Base-by-base conservation (phyloP, 768 basidiomycete species). In the Naganishia randhawae region DNA sequence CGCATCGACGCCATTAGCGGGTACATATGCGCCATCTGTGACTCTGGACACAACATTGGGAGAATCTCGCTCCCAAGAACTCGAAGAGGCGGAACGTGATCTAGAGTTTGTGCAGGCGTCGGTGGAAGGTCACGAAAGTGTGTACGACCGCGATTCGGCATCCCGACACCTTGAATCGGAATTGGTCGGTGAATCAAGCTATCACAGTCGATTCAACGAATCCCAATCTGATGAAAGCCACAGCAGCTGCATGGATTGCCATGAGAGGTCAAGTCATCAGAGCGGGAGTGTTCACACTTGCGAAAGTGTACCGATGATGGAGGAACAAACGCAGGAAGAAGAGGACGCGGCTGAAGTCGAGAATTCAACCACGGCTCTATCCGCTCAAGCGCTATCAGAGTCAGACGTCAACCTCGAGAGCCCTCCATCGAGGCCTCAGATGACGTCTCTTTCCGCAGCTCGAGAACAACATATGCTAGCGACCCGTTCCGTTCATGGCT, bases 131-230 rank as follows among this genome's bases (percentile, higher is more conserved):
- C 45, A 31, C 27, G 35, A 64, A 9, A 64, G 50, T 33, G 35
- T 16, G 27, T 41, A 35, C 29, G 57, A 63, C 32, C 55, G 67
- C 29, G 67, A 68, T 42, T 62, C 67, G 2, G 61, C 48, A 17
- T 68, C 67, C 32, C 67, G 67, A 8, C 42, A 51, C 33, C 57
- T 68, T 3, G 67, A 68, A 33, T 50, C 50, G 16, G 67, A 68
- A 22, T n/a, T 68, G 22, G 37, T 31, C 9, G 67, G 50, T 14
- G 57, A 68, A 41, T 17, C 57, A 14, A 48, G n/a, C 32, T 68
- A 68, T 41, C 57, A 42, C n/a, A 68, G 67, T 17, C 55, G 67
- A 37, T 63, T 50, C 37, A n/a, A 50, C 25, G 52, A 64, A 17
- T 31, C 17, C 27, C 42, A 37, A 50, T 51, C 42, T 2, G 63